Percentiles rank a stretch among this genome's conserved stretches.
These are phyloP conservation scores for Triticum turgidum DNA, from an alignment of 176 grass and related monocot species.

Conservation along the genomic window DNA sequence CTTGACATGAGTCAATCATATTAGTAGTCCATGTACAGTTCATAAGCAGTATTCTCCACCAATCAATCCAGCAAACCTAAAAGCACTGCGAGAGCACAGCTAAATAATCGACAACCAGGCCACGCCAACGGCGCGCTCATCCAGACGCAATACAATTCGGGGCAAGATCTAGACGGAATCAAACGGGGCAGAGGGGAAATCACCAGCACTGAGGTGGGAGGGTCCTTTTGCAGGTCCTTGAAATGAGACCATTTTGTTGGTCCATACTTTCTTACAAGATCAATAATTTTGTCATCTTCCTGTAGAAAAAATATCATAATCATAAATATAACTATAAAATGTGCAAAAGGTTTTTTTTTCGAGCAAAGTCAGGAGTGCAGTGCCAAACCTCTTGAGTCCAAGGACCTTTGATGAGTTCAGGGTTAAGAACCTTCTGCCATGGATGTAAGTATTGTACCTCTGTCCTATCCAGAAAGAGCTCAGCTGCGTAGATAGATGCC, in stretches of 20 bases:
- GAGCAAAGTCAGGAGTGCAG: constrained; percentile 19
- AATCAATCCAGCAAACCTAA: no score
- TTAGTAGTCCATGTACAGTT: no score
- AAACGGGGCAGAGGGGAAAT: constrained; percentile 1
- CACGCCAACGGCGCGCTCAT: background rate
- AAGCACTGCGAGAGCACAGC: no score
- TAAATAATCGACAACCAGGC: no score
- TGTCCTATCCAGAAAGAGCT: constrained; percentile 77
- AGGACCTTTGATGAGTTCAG: constrained; percentile 96
- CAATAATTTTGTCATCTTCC: constrained; percentile 35
- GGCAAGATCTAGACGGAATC: constrained; percentile 35
- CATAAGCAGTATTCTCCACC: no score
- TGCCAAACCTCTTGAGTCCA: constrained; percentile 84
- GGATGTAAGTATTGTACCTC: constrained; percentile 97
- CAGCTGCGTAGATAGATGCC: constrained; percentile 56
- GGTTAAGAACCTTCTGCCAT: constrained; percentile 98
- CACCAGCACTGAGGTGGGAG: constrained; percentile 82
- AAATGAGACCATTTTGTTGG: constrained; percentile 67
- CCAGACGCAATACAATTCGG: background rate
- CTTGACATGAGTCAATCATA: no score
- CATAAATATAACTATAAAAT: constrained; percentile 17
- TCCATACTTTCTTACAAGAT: constrained; percentile 84
- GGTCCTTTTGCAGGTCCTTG: constrained; percentile 87
- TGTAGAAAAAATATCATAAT: constrained; percentile 36
- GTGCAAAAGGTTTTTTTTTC: constrained; percentile 1